Evolutionary conservation across 2,329 filamentous ascomycete species (phyloP).

Genomic region (Pseudocercospora vitis): DNA sequence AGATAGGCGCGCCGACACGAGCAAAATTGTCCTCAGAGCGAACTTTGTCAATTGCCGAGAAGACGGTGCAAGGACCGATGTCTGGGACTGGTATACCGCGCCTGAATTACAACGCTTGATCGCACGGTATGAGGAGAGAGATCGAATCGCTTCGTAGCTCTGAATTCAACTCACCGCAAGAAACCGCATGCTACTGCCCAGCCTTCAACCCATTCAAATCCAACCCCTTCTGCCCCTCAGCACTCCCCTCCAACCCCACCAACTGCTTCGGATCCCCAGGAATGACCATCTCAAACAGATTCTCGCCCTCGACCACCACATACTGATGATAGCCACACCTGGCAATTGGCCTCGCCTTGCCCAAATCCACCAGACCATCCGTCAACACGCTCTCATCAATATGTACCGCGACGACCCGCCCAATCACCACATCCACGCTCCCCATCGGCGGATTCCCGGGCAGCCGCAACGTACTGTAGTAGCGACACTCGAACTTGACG

Average conservation of each 20-base stretch:
- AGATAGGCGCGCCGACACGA: too few species aligned
- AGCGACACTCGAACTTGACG: slow-evolving; percentile 60
- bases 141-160: too few species aligned
- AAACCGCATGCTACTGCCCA: too few species aligned
- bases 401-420: slow-evolving; percentile 58
- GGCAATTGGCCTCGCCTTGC: slow-evolving; percentile 60
- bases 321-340: slow-evolving; percentile 63
- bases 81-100: too few species aligned
- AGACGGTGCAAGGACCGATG: too few species aligned
- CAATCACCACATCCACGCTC: slow-evolving; percentile 59
- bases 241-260: slow-evolving; percentile 38
- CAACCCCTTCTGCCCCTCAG: slow-evolving; percentile 36
- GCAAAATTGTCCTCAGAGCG: too few species aligned
- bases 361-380: slow-evolving; percentile 56
- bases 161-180: too few species aligned
- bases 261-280: slow-evolving; percentile 38
- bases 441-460: slow-evolving; percentile 60
- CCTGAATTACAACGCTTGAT: too few species aligned
- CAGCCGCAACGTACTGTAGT: slow-evolving; percentile 56
- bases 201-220: slow-evolving; percentile 29
- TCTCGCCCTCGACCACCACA: slow-evolving; percentile 51
- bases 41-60: too few species aligned
- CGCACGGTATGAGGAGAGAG: too few species aligned
- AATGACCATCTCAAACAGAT: slow-evolving; percentile 58
- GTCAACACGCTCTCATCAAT: slow-evolving; percentile 57